A percentile compares a stretch with the other conserved stretches of the same genome.
These are phyloP conservation scores for Pinus albicaulis DNA, from an alignment of 75 land plant genomes.

Conservation along the genomic window DNA sequence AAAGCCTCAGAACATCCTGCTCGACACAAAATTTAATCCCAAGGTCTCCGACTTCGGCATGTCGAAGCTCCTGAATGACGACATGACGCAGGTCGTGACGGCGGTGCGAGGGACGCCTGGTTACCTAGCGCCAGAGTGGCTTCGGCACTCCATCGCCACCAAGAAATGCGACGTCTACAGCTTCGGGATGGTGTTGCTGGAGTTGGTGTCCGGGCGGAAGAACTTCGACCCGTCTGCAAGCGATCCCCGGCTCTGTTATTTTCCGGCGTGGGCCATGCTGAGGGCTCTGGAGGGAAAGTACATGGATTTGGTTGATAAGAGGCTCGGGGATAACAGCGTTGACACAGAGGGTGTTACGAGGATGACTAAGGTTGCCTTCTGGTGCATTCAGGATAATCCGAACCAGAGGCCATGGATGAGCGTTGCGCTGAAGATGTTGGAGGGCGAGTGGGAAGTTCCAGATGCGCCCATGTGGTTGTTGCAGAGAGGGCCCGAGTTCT, in stretches of 20 bases:
- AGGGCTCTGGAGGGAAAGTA: conserved; percentile 9
- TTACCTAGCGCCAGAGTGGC: conserved; percentile 39
- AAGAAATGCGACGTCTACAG: conserved; percentile 38
- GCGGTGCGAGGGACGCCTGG: conserved; percentile 42
- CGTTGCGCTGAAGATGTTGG: conserved; percentile 30
- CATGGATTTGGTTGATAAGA: conserved; percentile 10
- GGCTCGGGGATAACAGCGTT: neutral
- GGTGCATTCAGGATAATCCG: conserved; percentile 34
- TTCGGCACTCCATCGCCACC: conserved; percentile 6
- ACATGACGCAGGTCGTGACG: conserved; percentile 16
- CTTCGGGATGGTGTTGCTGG: conserved; percentile 36
- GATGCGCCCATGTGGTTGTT: neutral
- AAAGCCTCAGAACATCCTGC: conserved; percentile 42
- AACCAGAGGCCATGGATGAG: conserved; percentile 32
- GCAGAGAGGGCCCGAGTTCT: conserved; percentile 4
- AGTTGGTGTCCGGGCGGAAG: conserved; percentile 22
- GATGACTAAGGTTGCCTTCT: conserved; percentile 24
- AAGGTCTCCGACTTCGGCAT: conserved; percentile 60
- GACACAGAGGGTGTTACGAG: conserved; percentile 9
- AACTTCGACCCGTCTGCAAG: conserved; percentile 17
- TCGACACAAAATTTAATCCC: conserved; percentile 34
- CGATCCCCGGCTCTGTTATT: conserved; percentile 11
- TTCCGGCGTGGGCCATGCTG: conserved; percentile 9
- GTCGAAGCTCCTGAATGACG: conserved; percentile 28
- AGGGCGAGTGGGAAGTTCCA: conserved; percentile 1